phyloP scores from a whole-genome alignment of 257 asterid species.

The Haberlea rhodopensis region DNA sequence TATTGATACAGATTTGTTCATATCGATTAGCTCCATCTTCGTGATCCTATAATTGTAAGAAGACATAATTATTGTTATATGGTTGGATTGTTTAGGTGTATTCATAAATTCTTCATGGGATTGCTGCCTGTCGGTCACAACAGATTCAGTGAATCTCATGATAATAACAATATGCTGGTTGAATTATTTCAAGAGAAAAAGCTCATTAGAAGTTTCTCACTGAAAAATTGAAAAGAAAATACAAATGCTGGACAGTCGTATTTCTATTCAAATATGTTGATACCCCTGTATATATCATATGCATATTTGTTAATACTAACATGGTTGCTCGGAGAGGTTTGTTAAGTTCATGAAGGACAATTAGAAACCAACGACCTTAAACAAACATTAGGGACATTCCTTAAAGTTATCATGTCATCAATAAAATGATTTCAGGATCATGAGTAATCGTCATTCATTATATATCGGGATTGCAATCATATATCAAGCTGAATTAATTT shows the following conservation, averaged over 20 bases:
- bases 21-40: not conserved
- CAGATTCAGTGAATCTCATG: not conserved
- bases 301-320: not conserved
- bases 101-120: not conserved
- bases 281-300: too few relatives aligned
- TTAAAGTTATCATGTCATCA: not conserved
- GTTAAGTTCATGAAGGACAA: not conserved
- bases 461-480: not conserved
- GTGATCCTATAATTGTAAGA: conserved; percentile 1
- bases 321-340: not conserved
- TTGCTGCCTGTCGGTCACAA: not conserved
- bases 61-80: not conserved
- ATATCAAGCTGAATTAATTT: not conserved
- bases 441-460: not conserved
- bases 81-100: not conserved
- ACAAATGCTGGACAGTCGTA: not conserved
- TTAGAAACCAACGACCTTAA: not conserved
- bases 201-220: not conserved
- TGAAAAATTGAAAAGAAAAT: not conserved
- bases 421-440: not conserved
- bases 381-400: not conserved
- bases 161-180: not conserved
- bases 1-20: not conserved
- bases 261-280: too few relatives aligned
- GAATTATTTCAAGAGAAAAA: not conserved